phyloP scores from a whole-genome alignment of 805 yeast species.

The Zygosaccharomyces siamensis region DNA sequence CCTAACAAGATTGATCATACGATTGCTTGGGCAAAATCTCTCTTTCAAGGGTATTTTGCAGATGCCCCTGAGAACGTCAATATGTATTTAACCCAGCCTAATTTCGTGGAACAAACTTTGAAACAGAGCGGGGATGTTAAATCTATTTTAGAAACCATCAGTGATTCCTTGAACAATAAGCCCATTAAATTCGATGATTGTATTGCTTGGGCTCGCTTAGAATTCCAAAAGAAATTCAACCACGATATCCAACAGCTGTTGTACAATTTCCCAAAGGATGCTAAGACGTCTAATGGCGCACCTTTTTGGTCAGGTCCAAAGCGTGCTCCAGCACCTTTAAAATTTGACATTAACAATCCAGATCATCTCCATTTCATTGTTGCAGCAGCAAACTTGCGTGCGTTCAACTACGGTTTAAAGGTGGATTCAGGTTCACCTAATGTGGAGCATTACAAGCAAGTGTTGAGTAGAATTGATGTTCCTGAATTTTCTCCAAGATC shows the following conservation, averaged over 20 bases:
- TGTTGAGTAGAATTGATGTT: conserved; percentile 46
- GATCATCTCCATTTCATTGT: conserved; percentile 80
- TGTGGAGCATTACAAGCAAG: conserved; percentile 46
- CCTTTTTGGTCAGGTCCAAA: conserved; percentile 98
- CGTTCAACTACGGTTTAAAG: conserved; percentile 83
- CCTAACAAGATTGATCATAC: conserved; percentile 98
- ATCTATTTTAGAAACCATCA: conserved; percentile 75
- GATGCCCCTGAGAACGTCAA: conserved; percentile 94
- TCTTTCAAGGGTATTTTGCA: conserved; percentile 85
- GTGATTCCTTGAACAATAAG: conserved; percentile 68
- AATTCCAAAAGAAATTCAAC: conserved; percentile 79
- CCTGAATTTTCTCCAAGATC: conserved; percentile 71
- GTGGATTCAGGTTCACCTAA: conserved; percentile 57
- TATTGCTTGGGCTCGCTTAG: conserved; percentile 87
- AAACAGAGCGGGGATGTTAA: conserved; percentile 91
- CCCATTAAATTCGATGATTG: conserved; percentile 92
- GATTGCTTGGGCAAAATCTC: conserved; percentile 96
- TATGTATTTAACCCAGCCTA: conserved; percentile 82
- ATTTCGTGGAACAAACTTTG: conserved; percentile 84
- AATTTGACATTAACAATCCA: conserved; percentile 65
- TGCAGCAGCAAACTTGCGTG: conserved; percentile 88
- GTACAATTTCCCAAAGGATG: conserved; percentile 92
- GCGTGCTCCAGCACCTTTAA: conserved; percentile 87
- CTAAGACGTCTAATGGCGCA: conserved; percentile 81
- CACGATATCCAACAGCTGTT: conserved; percentile 86